Percentiles rank a stretch among this genome's conserved stretches.
Conservation (phyloP, 108 stramenopile species). For the Mediolabrus comicus region DNA sequence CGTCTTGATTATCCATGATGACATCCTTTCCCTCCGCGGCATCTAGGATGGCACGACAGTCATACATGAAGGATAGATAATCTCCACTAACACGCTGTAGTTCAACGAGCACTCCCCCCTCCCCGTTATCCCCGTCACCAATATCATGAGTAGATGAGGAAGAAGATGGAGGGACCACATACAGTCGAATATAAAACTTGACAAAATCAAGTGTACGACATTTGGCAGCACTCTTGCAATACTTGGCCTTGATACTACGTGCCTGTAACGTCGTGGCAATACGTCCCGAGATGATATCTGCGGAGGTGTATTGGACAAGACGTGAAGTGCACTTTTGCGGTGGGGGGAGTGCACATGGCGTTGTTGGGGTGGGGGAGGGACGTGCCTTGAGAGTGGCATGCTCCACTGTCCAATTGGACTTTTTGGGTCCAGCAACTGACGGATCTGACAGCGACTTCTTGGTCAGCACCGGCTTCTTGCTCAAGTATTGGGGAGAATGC, state of each 20-base stretch:
- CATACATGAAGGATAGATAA: constrained; percentile 58
- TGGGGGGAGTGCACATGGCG: not conserved
- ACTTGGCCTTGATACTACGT: constrained; percentile 67
- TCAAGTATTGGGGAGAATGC: not conserved
- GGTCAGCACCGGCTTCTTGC: not conserved
- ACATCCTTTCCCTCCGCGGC: constrained; percentile 59
- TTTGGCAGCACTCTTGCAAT: constrained; percentile 54
- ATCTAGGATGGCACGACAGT: constrained; percentile 66
- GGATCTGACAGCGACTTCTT: not conserved
- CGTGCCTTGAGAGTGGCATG: constrained; percentile 13
- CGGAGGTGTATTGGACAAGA: constrained; percentile 39
- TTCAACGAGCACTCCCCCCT: constrained; percentile 63
- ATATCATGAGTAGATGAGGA: too few species aligned
- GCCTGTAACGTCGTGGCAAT: constrained; percentile 57
- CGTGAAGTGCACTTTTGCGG: constrained; percentile 46
- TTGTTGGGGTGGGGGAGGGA: constrained; percentile 45
- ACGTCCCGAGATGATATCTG: constrained; percentile 51
- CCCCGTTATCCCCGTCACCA: constrained; percentile 22
- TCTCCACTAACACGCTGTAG: constrained; percentile 68
- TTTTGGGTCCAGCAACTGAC: not conserved
- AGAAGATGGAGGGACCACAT: constrained; percentile 40
- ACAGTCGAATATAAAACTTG: constrained; percentile 69
- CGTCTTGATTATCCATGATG: not conserved
- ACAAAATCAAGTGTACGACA: constrained; percentile 67
- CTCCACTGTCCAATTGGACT: constrained; percentile 31